Evolutionary conservation across 768 basidiomycete genomes (phyloP), one percentile per base, ranked within the genome.

Genomic region (Russula olivacea): DNA sequence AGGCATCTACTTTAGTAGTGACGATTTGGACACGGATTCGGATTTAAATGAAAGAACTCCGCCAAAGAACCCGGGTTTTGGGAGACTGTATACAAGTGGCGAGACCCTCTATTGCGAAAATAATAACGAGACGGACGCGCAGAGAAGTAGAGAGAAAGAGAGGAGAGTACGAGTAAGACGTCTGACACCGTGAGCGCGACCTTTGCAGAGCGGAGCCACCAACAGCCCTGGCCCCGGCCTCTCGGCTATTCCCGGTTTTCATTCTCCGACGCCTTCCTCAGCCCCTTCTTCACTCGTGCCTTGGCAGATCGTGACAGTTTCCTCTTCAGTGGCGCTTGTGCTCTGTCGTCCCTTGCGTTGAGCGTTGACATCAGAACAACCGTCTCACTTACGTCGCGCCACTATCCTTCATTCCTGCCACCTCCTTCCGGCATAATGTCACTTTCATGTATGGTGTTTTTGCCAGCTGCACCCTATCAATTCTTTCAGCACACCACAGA

Each of bases 361-460:
- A 15, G 7, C 56, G 19, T 59, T 23, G 0, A 15, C 1, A 2
- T 40, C 23, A 21, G 43, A 23, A 60, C 12, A 3, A n/a, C 15
- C 17, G 25, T 25, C 25, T 19, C 21, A 74, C 83, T 66, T 68
- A 86, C 86, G 83, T 86, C 55, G 83, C 81, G 25, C 77, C 77
- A 10, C 72, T 68, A 23, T 73, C 50, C 36, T 47, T 47, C 30
- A 68, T 59, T 2, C 47, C 70, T 8, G 78, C 75, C 0, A 83
- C 71, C 58, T 81, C 76, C 56, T 68, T 68, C 28, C 75, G 74
- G 15, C 82, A 84, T 0, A 92, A 74, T 0, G 86, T 90, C 61
- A 91, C 75, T 64, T 80, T 83, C 84, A 92, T 87, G 61, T 81
- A 88, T 0, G 88, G 83, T 3, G 80, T 82, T 66, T 81, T 81